Evolutionary conservation across 352 stramenopile species (phyloP), one percentile per base, ranked within the genome.

Genomic region (Globisporangium middletonii): DNA sequence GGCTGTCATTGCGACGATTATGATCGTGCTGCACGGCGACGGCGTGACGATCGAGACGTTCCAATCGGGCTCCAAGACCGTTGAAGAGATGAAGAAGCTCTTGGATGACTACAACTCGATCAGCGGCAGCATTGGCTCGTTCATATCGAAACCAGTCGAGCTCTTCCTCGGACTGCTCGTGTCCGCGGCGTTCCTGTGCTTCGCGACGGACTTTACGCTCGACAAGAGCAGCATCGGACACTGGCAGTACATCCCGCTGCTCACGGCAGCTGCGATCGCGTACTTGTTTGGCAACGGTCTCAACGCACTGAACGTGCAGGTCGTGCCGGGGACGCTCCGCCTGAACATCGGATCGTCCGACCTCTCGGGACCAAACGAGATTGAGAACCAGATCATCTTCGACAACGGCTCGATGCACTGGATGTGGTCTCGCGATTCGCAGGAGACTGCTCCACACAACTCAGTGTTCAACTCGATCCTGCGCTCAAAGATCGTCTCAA

Each of bases 391-490:
- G n/a, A 12, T 11, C 4, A 15, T 53, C 16, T 18, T 16, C 3
- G 7, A 3, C 0, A 57, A 59, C 5, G 57, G 50, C 2, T 49
- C 42, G 15, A 16, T 63, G 0, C 3, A 4, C 4, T 30, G 28
- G 15, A 5, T 23, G 0, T 59, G 57, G 57, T 4, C 42, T 9
- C 19, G 4, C 7, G 26, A 7, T 8, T 54, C 18, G 8, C 19
- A 19, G 2, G 57, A 63, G 52, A 48, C 19, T 19, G 27, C 16
- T 16, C 28, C 19, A 9, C 16, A 11, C 16, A 63, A 58, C 50
- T 28, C 42, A 6, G 42, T 59, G 15, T 3, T 54, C 49, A 63
- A 63, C 37, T 59, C 57, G 3, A 67, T 70, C 23, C 41, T 70
- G 11, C 63, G 54, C 45, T 55, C 53, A 5, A 56, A 63, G 4